Percentiles rank a stretch among this genome's conserved stretches.
These are phyloP conservation scores for Borealophlyctis nickersoniae DNA, from an alignment of 192 early-diverging fungal genomes.

Conservation along the genomic window DNA sequence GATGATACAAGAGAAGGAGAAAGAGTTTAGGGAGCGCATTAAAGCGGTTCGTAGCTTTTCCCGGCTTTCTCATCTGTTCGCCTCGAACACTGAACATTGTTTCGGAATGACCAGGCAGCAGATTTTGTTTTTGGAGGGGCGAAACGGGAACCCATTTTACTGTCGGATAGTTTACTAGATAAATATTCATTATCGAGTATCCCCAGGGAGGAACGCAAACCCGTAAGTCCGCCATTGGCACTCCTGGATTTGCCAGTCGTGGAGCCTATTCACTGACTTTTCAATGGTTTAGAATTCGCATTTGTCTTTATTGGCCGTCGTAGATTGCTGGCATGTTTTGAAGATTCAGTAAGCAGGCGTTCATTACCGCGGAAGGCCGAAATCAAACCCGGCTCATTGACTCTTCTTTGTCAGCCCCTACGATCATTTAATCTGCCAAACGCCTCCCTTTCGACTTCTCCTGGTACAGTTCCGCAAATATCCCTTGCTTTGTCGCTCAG, in stretches of 20 bases:
- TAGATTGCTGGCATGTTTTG: conserved; percentile 88
- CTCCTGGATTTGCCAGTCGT: conserved; percentile 3
- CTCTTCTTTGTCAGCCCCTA: conserved; percentile 60
- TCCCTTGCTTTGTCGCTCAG: conserved; percentile 1
- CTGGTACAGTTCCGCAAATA: conserved; percentile 48
- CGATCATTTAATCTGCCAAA: conserved; percentile 93
- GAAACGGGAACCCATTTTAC: conserved; percentile 61
- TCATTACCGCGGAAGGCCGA: background rate
- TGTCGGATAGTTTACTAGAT: conserved; percentile 79
- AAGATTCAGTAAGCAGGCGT: conserved; percentile 52
- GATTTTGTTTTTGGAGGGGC: conserved; percentile 82
- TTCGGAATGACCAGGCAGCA: too few relatives aligned
- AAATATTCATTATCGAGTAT: conserved; percentile 78
- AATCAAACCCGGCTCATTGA: conserved; percentile 1
- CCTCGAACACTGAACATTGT: too few relatives aligned
- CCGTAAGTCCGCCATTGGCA: conserved; percentile 19
- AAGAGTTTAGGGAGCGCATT: conserved; percentile 74
- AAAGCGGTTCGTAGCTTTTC: conserved; percentile 25
- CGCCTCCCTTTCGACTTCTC: conserved; percentile 90
- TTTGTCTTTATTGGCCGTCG: conserved; percentile 88
- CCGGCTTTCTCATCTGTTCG: too few relatives aligned
- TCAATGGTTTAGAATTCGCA: conserved; percentile 71
- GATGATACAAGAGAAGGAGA: conserved; percentile 84
- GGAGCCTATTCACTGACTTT: background rate
- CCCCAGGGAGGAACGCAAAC: conserved; percentile 41